Evolutionary conservation across 192 early-diverging fungal species (phyloP).

Genomic region (Endogone sp.): DNA sequence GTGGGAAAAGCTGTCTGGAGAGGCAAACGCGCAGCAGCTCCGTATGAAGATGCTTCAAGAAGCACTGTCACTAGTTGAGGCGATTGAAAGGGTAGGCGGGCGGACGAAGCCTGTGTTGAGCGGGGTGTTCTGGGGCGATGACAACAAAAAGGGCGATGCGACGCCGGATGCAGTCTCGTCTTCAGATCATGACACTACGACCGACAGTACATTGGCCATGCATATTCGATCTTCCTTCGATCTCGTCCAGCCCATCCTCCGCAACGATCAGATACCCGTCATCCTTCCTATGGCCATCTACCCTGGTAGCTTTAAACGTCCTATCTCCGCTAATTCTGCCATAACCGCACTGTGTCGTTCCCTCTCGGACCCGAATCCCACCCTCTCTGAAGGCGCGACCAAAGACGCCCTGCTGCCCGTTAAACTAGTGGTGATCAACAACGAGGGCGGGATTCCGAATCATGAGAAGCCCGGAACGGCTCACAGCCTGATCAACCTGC

Average conservation of each 20-base stretch:
- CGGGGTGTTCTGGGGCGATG: constrained; percentile 45
- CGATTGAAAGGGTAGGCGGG: constrained; percentile 72
- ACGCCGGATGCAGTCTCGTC: constrained; percentile 3
- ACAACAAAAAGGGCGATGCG: constrained; percentile 4
- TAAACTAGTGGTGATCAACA: constrained; percentile 66
- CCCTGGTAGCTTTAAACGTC: constrained; percentile 29
- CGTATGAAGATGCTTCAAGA: constrained; percentile 45
- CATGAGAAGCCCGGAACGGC: constrained; percentile 42
- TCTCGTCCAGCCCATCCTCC: constrained; percentile 56
- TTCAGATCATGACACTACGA: constrained; percentile 14
- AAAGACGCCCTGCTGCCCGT: constrained; percentile 38
- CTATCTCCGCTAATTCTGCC: constrained; percentile 45
- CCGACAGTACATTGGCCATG: constrained; percentile 30
- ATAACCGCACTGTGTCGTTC: constrained; percentile 46
- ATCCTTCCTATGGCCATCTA: constrained; percentile 42
- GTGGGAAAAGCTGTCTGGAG: constrained; percentile 25
- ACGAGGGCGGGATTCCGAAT: constrained; percentile 61
- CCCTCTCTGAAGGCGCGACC: constrained; percentile 10
- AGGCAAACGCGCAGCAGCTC: constrained; percentile 18
- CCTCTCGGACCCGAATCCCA: constrained; percentile 9
- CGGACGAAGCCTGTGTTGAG: constrained; percentile 64
- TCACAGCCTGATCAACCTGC: constrained; percentile 77
- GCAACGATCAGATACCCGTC: constrained; percentile 62
- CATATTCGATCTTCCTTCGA: too few relatives aligned
- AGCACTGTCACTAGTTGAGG: constrained; percentile 54